These are phyloP conservation scores for Flaveria floridana DNA, from an alignment of 140 eudicot species.

Conservation along the genomic window DNA sequence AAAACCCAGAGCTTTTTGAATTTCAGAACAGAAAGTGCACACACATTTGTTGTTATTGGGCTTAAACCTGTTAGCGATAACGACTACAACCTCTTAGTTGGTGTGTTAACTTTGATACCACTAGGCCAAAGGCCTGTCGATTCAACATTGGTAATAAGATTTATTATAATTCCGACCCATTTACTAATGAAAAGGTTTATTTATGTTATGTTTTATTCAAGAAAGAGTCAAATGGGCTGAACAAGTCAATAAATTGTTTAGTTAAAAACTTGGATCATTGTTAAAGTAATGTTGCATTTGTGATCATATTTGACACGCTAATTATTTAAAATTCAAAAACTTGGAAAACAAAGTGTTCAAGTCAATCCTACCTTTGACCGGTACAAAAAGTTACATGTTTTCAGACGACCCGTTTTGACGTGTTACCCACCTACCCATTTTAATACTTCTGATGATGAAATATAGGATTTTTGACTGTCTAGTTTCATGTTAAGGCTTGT, in stretches of 20 bases:
- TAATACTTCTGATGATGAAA: not conserved
- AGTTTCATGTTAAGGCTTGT: not conserved
- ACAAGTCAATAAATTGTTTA: not conserved
- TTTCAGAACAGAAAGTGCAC: not conserved
- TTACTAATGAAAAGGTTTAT: not conserved
- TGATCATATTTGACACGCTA: not conserved
- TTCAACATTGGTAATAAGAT: not conserved
- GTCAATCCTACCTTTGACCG: not conserved
- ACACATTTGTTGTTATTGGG: not conserved
- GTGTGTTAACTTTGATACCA: too few relatives aligned
- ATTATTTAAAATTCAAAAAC: not conserved
- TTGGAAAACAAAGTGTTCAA: not conserved
- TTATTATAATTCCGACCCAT: not conserved
- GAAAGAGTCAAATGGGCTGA: not conserved
- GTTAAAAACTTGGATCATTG: not conserved
- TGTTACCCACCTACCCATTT: not conserved
- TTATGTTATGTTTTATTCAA: not conserved
- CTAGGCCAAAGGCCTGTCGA: not conserved
- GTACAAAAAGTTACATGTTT: not conserved
- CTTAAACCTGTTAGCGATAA: not conserved
- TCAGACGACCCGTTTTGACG: not conserved
- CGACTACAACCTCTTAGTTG: not conserved
- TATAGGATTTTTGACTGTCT: not conserved
- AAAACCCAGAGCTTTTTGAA: not conserved
- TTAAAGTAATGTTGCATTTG: not conserved